Percentiles rank a stretch among this genome's conserved stretches.
Evolutionary conservation across 345 rosid genomes (phyloP).

Genomic region (Pseudoturritis turrita): DNA sequence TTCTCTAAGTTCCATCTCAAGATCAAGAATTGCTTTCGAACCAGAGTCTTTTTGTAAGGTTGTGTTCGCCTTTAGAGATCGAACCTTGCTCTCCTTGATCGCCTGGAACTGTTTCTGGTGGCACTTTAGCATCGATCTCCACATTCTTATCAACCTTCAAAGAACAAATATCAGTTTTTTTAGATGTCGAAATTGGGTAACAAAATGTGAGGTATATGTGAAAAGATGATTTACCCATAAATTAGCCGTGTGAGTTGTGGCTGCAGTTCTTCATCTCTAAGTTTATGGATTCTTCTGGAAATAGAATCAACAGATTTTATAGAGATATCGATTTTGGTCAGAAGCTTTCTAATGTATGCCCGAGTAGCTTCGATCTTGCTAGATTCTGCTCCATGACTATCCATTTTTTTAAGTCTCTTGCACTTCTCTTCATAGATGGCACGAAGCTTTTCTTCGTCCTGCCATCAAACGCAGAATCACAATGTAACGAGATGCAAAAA

Average conservation of each 20-base stretch:
- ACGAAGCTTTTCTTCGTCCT: slow-evolving; percentile 87
- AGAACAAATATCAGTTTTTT: neutral
- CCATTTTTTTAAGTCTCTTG: slow-evolving; percentile 52
- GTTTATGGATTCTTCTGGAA: slow-evolving; percentile 67
- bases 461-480: slow-evolving; percentile 22
- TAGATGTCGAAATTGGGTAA: neutral
- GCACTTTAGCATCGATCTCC: slow-evolving; percentile 85
- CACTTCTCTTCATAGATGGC: slow-evolving; percentile 65
- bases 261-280: slow-evolving; percentile 84
- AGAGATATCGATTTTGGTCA: slow-evolving; percentile 60
- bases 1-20: slow-evolving; percentile 71
- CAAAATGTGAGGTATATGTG: neutral
- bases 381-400: slow-evolving; percentile 68
- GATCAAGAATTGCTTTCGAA: slow-evolving; percentile 60
- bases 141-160: slow-evolving; percentile 77
- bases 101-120: slow-evolving; percentile 88
- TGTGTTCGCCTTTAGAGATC: slow-evolving; percentile 51
- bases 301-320: slow-evolving; percentile 64
- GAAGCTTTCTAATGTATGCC: slow-evolving; percentile 60
- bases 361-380: slow-evolving; percentile 68
- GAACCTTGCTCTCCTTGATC: slow-evolving; percentile 77
- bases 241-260: slow-evolving; percentile 71
- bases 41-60: slow-evolving; percentile 52
- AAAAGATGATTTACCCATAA: slow-evolving; percentile 45
- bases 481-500: slow-evolving; percentile 9